A percentile compares a stretch with the other conserved stretches of the same genome.
These are phyloP conservation scores for Entonaema liquescens DNA, from an alignment of 495 filamentous ascomycete genomes.

Conservation along the genomic window DNA sequence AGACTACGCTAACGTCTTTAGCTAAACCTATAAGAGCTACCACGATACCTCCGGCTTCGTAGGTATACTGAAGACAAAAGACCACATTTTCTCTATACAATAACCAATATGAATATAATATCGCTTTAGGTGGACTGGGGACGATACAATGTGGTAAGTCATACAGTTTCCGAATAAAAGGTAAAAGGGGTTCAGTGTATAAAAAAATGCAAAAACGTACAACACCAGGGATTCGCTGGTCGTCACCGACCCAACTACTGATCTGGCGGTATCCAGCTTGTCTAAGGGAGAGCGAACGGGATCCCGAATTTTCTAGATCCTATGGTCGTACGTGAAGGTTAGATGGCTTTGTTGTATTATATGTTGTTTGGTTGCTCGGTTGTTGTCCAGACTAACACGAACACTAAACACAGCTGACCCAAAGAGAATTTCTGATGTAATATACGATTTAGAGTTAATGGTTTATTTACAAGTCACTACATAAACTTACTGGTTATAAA, in stretches of 20 bases:
- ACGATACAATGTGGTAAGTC: neutral
- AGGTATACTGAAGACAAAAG: neutral
- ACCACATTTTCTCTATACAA: neutral
- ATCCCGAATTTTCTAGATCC: constrained; percentile 55
- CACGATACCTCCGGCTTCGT: too few species aligned
- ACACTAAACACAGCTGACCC: neutral
- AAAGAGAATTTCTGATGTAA: too few species aligned
- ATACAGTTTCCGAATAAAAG: neutral
- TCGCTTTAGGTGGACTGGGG: neutral
- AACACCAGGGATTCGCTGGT: constrained; percentile 59
- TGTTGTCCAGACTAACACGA: neutral
- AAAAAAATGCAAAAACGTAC: constrained; percentile 47
- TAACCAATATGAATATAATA: too few species aligned
- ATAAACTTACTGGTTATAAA: too few species aligned
- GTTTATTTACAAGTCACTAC: too few species aligned
- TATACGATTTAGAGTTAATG: too few species aligned
- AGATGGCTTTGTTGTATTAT: neutral
- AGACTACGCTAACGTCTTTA: neutral
- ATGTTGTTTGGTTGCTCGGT: neutral
- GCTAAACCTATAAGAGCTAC: neutral
- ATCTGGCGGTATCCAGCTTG: constrained; percentile 50
- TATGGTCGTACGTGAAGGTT: constrained; percentile 54
- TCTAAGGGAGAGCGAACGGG: constrained; percentile 62
- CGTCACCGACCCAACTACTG: constrained; percentile 62
- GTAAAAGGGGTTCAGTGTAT: neutral